phyloP scores from a whole-genome alignment of 2,329 filamentous ascomycete species.

The Trematosphaeria pertusa region DNA sequence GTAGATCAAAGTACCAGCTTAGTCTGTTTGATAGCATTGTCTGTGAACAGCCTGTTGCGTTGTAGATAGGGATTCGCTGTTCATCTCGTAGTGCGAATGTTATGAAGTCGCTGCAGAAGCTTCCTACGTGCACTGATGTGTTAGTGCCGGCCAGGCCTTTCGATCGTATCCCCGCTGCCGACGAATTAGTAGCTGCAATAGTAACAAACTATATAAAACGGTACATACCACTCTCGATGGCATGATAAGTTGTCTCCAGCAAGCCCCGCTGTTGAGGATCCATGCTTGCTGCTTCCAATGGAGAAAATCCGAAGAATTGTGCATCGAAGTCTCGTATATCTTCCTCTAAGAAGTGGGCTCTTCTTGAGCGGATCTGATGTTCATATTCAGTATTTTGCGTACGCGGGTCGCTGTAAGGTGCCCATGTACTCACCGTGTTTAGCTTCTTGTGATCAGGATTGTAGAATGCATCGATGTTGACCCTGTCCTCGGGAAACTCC shows the following conservation, averaged over 20 bases:
- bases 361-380: conserved; percentile 10
- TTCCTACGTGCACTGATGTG: conserved; percentile 26
- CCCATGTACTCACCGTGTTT: conserved; percentile 9
- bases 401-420: too few species aligned
- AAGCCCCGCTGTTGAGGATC: conserved; percentile 35
- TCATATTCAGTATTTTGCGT: background rate
- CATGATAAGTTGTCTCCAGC: conserved; percentile 36
- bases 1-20: conserved; percentile 35
- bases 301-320: conserved; percentile 28
- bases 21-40: conserved; percentile 23
- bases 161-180: conserved; percentile 23
- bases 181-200: background rate
- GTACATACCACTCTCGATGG: conserved; percentile 22
- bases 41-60: conserved; percentile 6
- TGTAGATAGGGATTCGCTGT: conserved; percentile 19
- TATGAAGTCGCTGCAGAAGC: conserved; percentile 20
- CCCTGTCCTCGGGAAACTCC: conserved; percentile 13
- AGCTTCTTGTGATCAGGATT: conserved; percentile 7
- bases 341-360: conserved; percentile 27
- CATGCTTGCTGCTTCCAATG: conserved; percentile 27
- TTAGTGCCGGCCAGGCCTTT: conserved; percentile 21
- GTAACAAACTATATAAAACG: background rate
- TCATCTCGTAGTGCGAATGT: conserved; percentile 14
- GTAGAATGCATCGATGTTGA: conserved; percentile 19
- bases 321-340: conserved; percentile 30